Conservation (phyloP, 1,284 basidiomycete genomes). For the Phenoliferia sp. region DNA sequence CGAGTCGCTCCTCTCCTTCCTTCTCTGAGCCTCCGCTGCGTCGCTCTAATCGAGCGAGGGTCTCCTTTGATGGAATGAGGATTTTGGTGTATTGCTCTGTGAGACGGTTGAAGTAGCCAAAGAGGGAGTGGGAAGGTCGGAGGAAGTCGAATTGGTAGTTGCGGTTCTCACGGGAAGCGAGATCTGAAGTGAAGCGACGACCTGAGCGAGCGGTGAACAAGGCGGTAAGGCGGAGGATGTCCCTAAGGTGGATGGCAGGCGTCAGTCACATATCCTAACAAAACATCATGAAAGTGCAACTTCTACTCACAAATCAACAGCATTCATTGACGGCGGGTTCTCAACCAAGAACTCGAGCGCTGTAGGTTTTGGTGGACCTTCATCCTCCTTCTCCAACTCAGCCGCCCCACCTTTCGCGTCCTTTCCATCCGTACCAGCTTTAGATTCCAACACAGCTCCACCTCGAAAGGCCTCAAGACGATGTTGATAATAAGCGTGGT, state of each 20-base stretch:
- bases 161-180: slow-evolving; percentile 81
- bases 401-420: slow-evolving; percentile 27
- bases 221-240: slow-evolving; percentile 65
- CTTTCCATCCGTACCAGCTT: slow-evolving; percentile 34
- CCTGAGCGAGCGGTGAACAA: slow-evolving; percentile 92
- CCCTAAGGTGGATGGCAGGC: slow-evolving; percentile 28
- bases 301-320: slow-evolving; percentile 75
- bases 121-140: slow-evolving; percentile 89
- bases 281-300: not conserved
- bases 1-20: slow-evolving; percentile 38
- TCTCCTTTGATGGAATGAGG: slow-evolving; percentile 72
- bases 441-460: slow-evolving; percentile 50
- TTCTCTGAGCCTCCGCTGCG: slow-evolving; percentile 42
- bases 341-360: slow-evolving; percentile 75
- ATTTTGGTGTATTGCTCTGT: slow-evolving; percentile 95
- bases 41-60: slow-evolving; percentile 58
- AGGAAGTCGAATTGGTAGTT: slow-evolving; percentile 99
- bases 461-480: slow-evolving; percentile 70
- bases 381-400: slow-evolving; percentile 43
- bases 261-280: slow-evolving; percentile 25
- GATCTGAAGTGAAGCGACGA: slow-evolving; percentile 73
- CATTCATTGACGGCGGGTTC: slow-evolving; percentile 73
- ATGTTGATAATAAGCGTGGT: slow-evolving; percentile 93
- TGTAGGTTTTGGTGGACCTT: slow-evolving; percentile 61
- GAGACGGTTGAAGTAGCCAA: slow-evolving; percentile 92